phyloP scores from a whole-genome alignment of 208 protist species.

The Angomonas deanei region DNA sequence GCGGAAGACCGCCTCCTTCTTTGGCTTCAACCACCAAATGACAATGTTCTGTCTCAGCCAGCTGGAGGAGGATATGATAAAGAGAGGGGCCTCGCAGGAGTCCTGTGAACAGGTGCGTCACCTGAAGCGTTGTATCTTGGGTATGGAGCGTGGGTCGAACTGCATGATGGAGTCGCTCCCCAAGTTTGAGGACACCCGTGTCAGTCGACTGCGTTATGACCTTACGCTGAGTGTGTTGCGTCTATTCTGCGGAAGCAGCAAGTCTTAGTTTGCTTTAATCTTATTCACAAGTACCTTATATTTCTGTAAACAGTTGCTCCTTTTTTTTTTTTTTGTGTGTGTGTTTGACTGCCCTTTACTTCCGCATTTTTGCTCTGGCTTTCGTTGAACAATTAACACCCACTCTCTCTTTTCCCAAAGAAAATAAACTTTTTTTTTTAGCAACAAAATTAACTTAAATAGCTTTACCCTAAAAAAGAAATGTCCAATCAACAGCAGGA shows the following conservation, averaged over 20 bases:
- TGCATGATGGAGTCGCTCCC: slow-evolving; percentile 6
- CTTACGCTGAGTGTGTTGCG: slow-evolving; percentile 58
- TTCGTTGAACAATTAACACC: slow-evolving; percentile 4
- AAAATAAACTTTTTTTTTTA: slow-evolving; percentile 8
- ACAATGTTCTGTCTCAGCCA: slow-evolving; percentile 76
- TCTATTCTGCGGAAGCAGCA: slow-evolving; percentile 47
- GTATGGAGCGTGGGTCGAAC: slow-evolving; percentile 13
- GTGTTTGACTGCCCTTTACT: not conserved
- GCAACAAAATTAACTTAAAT: no score
- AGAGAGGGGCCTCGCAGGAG: slow-evolving; percentile 35
- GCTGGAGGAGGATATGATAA: slow-evolving; percentile 74
- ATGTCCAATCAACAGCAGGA: slow-evolving; percentile 17
- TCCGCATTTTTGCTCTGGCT: not conserved
- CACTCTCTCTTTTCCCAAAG: slow-evolving; percentile 1
- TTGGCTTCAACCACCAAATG: slow-evolving; percentile 80
- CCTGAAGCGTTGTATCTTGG: slow-evolving; percentile 50
- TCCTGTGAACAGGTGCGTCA: slow-evolving; percentile 51
- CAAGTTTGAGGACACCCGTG: slow-evolving; percentile 6
- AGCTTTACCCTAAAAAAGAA: not conserved
- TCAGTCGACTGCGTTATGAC: slow-evolving; percentile 46
- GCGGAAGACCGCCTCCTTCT: slow-evolving; percentile 66
- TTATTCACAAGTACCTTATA: not conserved
- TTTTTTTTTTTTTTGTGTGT: slow-evolving; percentile 15
- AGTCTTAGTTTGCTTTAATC: not conserved
- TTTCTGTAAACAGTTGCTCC: not conserved